phyloP scores from a whole-genome alignment of 306 rosid species.

The Senna siamea region DNA sequence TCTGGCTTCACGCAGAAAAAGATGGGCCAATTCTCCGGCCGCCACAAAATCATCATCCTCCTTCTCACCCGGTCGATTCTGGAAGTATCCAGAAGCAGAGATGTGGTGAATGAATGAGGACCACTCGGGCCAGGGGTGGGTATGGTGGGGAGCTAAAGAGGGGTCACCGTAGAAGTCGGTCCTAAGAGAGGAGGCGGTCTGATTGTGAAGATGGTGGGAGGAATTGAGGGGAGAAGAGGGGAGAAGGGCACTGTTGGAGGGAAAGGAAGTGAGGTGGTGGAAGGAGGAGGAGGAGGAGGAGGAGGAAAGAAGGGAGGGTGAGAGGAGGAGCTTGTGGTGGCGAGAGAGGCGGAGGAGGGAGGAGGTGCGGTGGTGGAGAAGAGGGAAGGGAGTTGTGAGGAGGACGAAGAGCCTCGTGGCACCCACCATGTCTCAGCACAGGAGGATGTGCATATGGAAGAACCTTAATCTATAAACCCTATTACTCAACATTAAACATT shows the following conservation, averaged over 20 bases:
- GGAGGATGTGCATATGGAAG: neutral
- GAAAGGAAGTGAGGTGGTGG: constrained; percentile 28
- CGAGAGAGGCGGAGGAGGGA: constrained; percentile 40
- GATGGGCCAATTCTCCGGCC: constrained; percentile 29
- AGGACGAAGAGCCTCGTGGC: constrained; percentile 68
- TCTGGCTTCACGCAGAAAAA: constrained; percentile 51
- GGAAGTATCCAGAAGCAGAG: constrained; percentile 54
- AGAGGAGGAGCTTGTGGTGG: constrained; percentile 48
- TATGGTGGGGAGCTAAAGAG: constrained; percentile 8
- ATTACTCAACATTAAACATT: too few species aligned
- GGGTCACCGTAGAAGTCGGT: constrained; percentile 27
- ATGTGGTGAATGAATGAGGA: constrained; percentile 55
- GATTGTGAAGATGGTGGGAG: constrained; percentile 54
- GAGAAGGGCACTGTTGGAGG: constrained; percentile 18
- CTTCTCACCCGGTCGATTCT: constrained; percentile 6
- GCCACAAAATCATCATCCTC: constrained; percentile 34
- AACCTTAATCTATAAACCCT: neutral
- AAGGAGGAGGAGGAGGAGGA: constrained; percentile 17
- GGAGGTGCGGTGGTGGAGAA: constrained; percentile 48
- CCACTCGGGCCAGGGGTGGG: constrained; percentile 69
- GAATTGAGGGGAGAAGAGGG: constrained; percentile 39
- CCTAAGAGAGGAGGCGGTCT: constrained; percentile 35
- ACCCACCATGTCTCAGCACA: constrained; percentile 55
- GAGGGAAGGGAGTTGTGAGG: constrained; percentile 54
- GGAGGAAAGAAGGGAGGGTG: too few species aligned